Conservation (phyloP, 2,329 filamentous ascomycete species). For the Leptographium procerum region DNA sequence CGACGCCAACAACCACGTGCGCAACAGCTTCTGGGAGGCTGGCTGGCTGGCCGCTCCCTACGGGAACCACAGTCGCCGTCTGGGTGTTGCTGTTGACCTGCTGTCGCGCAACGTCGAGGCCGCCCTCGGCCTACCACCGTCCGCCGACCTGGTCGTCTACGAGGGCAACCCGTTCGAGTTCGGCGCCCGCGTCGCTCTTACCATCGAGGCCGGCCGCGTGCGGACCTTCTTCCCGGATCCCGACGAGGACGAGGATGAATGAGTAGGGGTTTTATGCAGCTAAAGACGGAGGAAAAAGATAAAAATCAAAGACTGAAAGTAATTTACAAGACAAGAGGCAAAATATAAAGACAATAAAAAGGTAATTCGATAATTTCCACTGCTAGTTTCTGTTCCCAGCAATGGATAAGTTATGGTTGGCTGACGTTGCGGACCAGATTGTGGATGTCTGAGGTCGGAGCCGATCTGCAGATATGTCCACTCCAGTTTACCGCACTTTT, state of each 20-base stretch:
- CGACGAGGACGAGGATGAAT: neutral
- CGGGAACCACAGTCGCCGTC: constrained; percentile 14
- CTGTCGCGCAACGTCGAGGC: constrained; percentile 29
- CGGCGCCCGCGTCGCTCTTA: constrained; percentile 21
- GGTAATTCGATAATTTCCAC: too few species aligned
- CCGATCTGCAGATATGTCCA: too few species aligned
- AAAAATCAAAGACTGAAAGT: too few species aligned
- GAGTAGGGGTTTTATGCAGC: neutral
- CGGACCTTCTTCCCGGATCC: neutral
- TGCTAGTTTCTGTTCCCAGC: too few species aligned
- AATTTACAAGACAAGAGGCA: too few species aligned
- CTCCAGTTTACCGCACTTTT: too few species aligned
- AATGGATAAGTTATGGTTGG: too few species aligned
- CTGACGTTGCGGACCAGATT: too few species aligned
- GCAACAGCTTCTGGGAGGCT: constrained; percentile 1
- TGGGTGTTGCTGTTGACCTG: constrained; percentile 17
- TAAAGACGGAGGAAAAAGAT: too few species aligned
- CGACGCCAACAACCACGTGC: constrained; percentile 1
- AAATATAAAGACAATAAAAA: too few species aligned
- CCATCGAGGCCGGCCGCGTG: neutral
- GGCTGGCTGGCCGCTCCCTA: constrained; percentile 9
- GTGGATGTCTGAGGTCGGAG: too few species aligned
- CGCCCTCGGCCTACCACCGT: constrained; percentile 25
- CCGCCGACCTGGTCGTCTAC: constrained; percentile 29
- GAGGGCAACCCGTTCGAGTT: constrained; percentile 30